Base-by-base conservation (phyloP, 1,139 yeast species). In the Yamadazyma trypodendri region DNA sequence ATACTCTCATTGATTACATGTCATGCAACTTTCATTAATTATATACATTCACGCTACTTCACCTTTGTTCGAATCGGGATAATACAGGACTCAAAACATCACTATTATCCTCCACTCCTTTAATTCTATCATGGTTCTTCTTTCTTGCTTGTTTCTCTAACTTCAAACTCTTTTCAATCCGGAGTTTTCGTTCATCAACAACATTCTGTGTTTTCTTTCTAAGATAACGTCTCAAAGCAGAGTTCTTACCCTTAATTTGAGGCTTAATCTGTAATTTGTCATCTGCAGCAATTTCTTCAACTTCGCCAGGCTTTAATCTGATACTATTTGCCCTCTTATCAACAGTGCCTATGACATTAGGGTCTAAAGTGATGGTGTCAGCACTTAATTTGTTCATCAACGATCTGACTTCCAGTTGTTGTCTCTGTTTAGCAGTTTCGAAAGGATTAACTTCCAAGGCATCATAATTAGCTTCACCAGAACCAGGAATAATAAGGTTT, bases 381-480 rank as follows among this genome's bases (percentile, higher is more conserved):
- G 97, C 94, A 49, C 87, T 82, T 49, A 94, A 72, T 65, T 94
- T 94, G 65, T 92, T 87, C 60, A 94, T 65, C 58, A 94, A 73
- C 1, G 84, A 67, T 56, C 94, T 79, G 32, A 94, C 96, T 69
- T 94, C 98, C 40, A 78, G 76, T 66, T 92, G 95, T 62, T 92
- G 95, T 70, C 98, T 83, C 63, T 90, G 97, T 59, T 87, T 84
- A 34, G 89, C 82, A 16, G 94, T 78, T 63, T 88, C 96, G 65
- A 75, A 94, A 45, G 98, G 98, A 62, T 94, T 94, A 53, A 83
- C 65, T 63, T 94, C 98, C 55, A 89, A 67, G 2, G 98, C 90
- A 68, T 94, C 99, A 58, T 78, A 90, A 65, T 94, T 94, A 44
- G 98, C 97, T 65, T 94, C 98, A 69, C 98, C 99, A 35, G 97